A percentile compares a stretch with the other conserved stretches of the same genome.
Conservation (phyloP, 805 yeast genomes). For the Suhomyces pyralidae region DNA sequence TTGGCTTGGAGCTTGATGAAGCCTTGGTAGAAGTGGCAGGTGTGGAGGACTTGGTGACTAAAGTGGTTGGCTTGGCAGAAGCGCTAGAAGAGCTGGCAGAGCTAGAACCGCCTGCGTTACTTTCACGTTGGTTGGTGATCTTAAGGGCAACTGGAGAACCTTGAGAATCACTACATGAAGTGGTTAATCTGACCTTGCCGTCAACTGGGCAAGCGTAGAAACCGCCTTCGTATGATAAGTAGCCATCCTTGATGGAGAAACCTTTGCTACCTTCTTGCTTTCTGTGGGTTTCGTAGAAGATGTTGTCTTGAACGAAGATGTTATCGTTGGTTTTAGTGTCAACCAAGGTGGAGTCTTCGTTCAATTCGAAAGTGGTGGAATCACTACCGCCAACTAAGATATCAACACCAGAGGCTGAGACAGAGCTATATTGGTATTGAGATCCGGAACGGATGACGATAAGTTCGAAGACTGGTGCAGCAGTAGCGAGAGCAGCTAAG, state of each 20-base stretch:
- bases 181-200: constrained; percentile 5
- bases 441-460: constrained; percentile 26
- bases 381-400: constrained; percentile 10
- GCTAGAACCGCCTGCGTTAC: background rate
- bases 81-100: background rate
- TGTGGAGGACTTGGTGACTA: constrained; percentile 4
- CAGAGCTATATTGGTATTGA: constrained; percentile 18
- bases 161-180: constrained; percentile 6
- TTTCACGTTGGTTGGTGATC: constrained; percentile 3
- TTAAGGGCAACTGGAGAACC: constrained; percentile 9
- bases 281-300: constrained; percentile 3
- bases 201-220: constrained; percentile 13
- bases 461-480: constrained; percentile 19
- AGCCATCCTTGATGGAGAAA: constrained; percentile 10
- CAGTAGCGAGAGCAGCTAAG: constrained; percentile 22
- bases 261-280: constrained; percentile 5
- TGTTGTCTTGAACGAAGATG: constrained; percentile 10
- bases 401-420: constrained; percentile 6
- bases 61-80: constrained; percentile 4
- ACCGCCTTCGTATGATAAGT: constrained; percentile 10
- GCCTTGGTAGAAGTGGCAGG: constrained; percentile 6
- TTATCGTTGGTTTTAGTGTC: constrained; percentile 16
- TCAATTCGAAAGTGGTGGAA: constrained; percentile 17
- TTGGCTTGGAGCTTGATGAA: constrained; percentile 4
- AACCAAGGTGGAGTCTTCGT: constrained; percentile 22